Base-by-base conservation (phyloP, 805 yeast species). In the Suhomyces vadensis region DNA sequence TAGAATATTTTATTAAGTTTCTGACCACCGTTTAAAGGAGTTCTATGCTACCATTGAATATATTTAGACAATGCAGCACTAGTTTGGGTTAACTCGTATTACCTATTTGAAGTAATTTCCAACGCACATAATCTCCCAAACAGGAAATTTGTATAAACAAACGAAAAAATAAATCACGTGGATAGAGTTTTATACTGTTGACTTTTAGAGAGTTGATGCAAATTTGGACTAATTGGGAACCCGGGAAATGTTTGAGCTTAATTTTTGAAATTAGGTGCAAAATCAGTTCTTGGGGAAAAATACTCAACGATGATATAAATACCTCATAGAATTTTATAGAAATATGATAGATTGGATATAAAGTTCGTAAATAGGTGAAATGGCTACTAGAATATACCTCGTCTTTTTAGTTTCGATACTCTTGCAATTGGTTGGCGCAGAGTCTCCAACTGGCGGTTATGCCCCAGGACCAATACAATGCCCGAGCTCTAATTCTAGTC, bases 381-480 rank as follows among this genome's bases (percentile, higher is more conserved):
- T 29, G 33, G 33, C 33, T 29, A 29, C 33, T 20, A 29, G 9
- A 13, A 16, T 11, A 13, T 29, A 14, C 19, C 20, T 8, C 20
- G 33, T n/a, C 14, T 20, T 29, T 14, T 29, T 29, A 9, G 11
- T 29, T 17, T 29, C 11, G 13, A 16, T 38, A 11, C 21, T 19
- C 20, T 11, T 38, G 23, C 20, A 33, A 6, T 14, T 45, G 10
- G 38, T 40, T 23, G 14, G 24, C 20, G 60, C 57, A 25, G 24
- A 41, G 22, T 57, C 64, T 13, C 63, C 61, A 3, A 46, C 56
- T 6, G 56, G 55, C 5, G 53, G 55, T 1, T 66, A 63, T 47
- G 69, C 71, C 2, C 72, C 72, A 19, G 61, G 58, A 2, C 11
- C 19, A 10, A 65, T 55, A 10, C 44, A 52, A 21, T 66, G 71